Evolutionary conservation across 2,329 filamentous ascomycete species (phyloP).

Genomic region (Periconia sp.): DNA sequence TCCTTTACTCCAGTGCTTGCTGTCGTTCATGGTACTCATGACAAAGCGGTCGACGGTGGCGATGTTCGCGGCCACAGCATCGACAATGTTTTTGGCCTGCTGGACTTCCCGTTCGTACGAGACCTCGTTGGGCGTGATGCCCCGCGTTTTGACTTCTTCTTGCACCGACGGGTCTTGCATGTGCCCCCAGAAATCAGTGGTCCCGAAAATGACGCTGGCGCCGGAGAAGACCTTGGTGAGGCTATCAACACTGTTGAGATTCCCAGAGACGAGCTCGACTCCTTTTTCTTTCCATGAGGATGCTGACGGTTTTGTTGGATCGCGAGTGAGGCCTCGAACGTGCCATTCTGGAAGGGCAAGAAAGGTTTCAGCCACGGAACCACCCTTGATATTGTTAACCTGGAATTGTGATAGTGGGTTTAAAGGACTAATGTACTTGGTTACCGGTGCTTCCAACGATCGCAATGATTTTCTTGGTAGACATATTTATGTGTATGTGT

Average conservation of each 20-base stretch:
- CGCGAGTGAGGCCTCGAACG: constrained; percentile 47
- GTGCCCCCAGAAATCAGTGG: constrained; percentile 46
- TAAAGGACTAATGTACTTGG: constrained; percentile 10
- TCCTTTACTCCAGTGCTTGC: constrained; percentile 33
- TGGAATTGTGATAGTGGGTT: not conserved
- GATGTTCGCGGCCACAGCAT: constrained; percentile 40
- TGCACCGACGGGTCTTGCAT: constrained; percentile 15
- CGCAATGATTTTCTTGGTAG: constrained; percentile 21
- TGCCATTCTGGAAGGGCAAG: constrained; percentile 21
- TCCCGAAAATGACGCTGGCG: constrained; percentile 38
- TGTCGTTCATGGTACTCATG: constrained; percentile 46
- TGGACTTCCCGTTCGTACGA: constrained; percentile 39
- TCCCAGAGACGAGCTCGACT: constrained; percentile 17
- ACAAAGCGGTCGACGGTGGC: constrained; percentile 47
- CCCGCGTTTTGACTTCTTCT: constrained; percentile 17
- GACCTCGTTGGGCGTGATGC: constrained; percentile 31
- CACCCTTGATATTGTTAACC: constrained; percentile 14
- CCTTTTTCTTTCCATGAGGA: constrained; percentile 25
- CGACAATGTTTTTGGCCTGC: constrained; percentile 45
- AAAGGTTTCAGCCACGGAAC: constrained; percentile 26
- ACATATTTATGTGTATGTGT: constrained; percentile 5
- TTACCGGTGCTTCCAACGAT: constrained; percentile 21
- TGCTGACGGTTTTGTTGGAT: constrained; percentile 41
- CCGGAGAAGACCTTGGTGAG: constrained; percentile 18
- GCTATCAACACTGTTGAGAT: constrained; percentile 16